Conservation (phyloP, 2,329 filamentous ascomycete species). For the Ophiostoma sp. region DNA sequence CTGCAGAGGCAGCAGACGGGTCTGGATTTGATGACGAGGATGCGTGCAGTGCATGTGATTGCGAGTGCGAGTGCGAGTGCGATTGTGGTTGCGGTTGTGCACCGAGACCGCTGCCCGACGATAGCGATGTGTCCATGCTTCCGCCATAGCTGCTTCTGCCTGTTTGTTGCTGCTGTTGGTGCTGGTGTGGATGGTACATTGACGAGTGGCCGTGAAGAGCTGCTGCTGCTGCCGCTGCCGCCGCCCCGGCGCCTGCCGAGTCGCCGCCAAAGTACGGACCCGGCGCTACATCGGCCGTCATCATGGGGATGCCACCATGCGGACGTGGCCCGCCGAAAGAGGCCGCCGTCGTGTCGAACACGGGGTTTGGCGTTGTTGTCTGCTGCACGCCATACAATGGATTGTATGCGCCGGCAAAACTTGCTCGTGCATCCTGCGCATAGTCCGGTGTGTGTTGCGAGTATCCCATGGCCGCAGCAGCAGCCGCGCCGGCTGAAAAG, state of each 20-base stretch:
- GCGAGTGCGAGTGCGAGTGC: background rate
- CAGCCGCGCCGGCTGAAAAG: slow-evolving; percentile 52
- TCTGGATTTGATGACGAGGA: background rate
- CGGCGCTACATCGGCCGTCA: slow-evolving; percentile 59
- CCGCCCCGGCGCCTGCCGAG: slow-evolving; percentile 48
- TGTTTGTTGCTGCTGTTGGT: slow-evolving; percentile 37
- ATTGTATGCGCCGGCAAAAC: slow-evolving; percentile 53
- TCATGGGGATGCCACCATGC: slow-evolving; percentile 70
- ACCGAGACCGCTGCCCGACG: slow-evolving; percentile 40
- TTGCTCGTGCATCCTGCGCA: slow-evolving; percentile 54
- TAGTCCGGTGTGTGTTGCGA: slow-evolving; percentile 59
- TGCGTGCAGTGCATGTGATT: background rate
- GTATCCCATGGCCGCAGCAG: slow-evolving; percentile 48
- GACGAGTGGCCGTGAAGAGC: slow-evolving; percentile 45
- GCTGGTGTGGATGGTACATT: slow-evolving; percentile 52
- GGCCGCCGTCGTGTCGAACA: slow-evolving; percentile 70
- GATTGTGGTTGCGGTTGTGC: slow-evolving; percentile 23
- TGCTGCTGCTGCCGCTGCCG: slow-evolving; percentile 49
- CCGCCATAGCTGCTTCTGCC: slow-evolving; percentile 49
- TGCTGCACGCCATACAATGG: slow-evolving; percentile 72
- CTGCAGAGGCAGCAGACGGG: background rate
- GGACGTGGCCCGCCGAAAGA: slow-evolving; percentile 72
- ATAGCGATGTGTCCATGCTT: slow-evolving; percentile 39
- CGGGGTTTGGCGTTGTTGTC: slow-evolving; percentile 50
- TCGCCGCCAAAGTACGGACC: slow-evolving; percentile 72